Conservation (phyloP, 2,329 filamentous ascomycete genomes). For the Epichloe typhina region DNA sequence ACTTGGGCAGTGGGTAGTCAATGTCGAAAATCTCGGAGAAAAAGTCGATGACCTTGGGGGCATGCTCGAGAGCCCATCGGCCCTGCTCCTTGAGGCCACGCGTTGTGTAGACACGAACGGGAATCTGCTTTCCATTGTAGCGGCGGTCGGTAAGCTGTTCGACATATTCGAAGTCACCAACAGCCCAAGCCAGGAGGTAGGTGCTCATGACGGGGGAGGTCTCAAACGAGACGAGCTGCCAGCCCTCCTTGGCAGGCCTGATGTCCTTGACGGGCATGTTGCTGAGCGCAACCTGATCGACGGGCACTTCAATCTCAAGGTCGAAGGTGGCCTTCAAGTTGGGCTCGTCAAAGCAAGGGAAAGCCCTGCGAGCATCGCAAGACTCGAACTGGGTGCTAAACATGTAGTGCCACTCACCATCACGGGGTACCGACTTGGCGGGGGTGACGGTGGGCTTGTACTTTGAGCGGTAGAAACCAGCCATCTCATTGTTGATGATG, state of each 20-base stretch:
- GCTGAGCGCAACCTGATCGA: constrained; percentile 76
- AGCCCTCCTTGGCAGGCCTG: constrained; percentile 45
- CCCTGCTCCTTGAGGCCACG: constrained; percentile 89
- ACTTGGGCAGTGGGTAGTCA: constrained; percentile 86
- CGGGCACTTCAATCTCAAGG: constrained; percentile 81
- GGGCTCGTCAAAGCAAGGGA: constrained; percentile 97
- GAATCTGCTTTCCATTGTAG: constrained; percentile 83
- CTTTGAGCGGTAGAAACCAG: constrained; percentile 85
- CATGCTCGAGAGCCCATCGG: constrained; percentile 77
- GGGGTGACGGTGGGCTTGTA: constrained; percentile 71
- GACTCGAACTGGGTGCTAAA: constrained; percentile 96
- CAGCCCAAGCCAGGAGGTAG: constrained; percentile 81
- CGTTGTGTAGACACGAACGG: constrained; percentile 92
- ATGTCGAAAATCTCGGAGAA: constrained; percentile 92
- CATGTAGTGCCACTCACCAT: constrained; percentile 57
- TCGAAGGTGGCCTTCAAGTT: constrained; percentile 95
- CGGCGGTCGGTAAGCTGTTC: constrained; percentile 80
- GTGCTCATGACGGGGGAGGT: constrained; percentile 84
- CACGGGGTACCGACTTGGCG: constrained; percentile 64
- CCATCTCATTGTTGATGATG: constrained; percentile 80
- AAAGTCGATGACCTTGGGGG: constrained; percentile 86
- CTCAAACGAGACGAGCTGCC: constrained; percentile 66
- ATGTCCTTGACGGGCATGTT: constrained; percentile 85
- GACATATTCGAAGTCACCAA: constrained; percentile 94
- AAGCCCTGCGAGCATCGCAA: constrained; percentile 85